Base-by-base conservation (phyloP, 305 asterid species). In the Withania somnifera region DNA sequence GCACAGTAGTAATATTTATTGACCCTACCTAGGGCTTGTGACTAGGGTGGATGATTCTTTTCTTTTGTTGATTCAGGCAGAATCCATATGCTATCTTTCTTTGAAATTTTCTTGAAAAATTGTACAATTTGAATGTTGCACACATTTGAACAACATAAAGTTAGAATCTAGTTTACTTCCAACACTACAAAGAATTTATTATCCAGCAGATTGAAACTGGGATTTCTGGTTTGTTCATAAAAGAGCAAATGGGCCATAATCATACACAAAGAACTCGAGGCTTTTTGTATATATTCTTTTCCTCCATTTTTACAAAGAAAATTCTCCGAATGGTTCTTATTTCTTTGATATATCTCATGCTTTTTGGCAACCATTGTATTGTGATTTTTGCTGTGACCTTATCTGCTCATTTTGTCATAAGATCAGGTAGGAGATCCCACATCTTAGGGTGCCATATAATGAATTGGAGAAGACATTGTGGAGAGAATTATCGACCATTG, bases 381-480 rank as follows among this genome's bases (percentile, higher is more conserved):
- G 26, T 40, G 79, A 28, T 77, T 60, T 42, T 14, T 66, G 42
- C 54, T 32, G 36, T 38, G 40, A 82, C 82, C 85, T 84, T 85
- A 86, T 83, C 58, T 83, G 64, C 28, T 83, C 86, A 86, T 71
- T 84, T 86, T 87, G 80, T 89, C 87, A 85, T 87, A 88, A 86
- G 83, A 86, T 82, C 86, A 80, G 90, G 78, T 61, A 79, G 88
- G 83, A 86, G 87, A 85, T 82, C 60, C 85, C 85, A 84, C 81
- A 84, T 56, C 86, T 22, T 79, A 86, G 90, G 83, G 90, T 84
- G 90, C 87, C 89, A 54, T 89, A 91, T 90, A 87, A 91, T 94
- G 98, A 85, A 85, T 88, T 92, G 90, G 90, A 84, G 88, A 88
- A 85, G 88, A 91, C 87, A 84, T 66, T 81, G 77, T 78, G 89